Conservation (phyloP, 345 rosid species). For the Citrus inodora region DNA sequence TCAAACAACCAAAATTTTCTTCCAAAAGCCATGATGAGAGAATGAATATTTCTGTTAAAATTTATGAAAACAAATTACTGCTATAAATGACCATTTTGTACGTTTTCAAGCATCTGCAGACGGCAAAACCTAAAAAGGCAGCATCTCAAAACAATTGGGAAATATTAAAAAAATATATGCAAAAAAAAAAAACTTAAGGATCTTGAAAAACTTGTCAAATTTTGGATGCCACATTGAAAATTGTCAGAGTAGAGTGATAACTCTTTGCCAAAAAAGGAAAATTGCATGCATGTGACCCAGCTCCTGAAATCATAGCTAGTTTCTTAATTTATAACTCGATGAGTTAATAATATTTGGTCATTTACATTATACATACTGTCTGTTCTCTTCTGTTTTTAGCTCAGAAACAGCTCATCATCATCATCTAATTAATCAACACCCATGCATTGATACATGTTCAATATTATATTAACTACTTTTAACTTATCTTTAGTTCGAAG, state of each 20-base stretch:
- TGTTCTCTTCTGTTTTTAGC: constrained; percentile 1
- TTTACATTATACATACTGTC: neutral
- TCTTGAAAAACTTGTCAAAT: neutral
- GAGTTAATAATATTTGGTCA: neutral
- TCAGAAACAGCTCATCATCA: neutral
- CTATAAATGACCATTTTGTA: neutral
- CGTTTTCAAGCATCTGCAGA: neutral
- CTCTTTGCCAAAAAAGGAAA: neutral
- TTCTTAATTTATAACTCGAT: neutral
- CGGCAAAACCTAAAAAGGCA: neutral
- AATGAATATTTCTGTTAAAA: neutral
- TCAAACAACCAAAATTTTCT: neutral
- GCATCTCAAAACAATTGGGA: no score
- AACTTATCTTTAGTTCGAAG: neutral
- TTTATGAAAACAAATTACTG: neutral
- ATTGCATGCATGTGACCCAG: neutral
- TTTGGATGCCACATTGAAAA: neutral
- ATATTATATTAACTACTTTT: no score
- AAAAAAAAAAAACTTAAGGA: no score
- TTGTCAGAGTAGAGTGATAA: neutral
- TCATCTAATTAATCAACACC: neutral
- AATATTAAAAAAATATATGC: no score
- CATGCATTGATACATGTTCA: neutral
- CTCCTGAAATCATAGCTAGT: neutral
- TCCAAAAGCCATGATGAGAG: neutral